Conservation (phyloP, 805 yeast species). For the Hanseniaspora mollemarum region DNA sequence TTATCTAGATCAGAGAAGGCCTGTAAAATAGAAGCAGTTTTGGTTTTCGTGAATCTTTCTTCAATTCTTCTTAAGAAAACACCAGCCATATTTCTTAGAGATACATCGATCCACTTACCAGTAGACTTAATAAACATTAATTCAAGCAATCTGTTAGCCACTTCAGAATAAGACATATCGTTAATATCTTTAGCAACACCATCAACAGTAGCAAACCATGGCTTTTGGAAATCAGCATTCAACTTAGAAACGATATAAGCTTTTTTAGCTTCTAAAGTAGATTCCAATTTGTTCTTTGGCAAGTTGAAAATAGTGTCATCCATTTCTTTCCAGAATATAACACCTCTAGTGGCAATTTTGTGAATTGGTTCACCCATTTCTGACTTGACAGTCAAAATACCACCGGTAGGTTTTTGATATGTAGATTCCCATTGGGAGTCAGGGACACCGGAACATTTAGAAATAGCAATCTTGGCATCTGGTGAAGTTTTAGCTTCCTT, state of each 20-base stretch:
- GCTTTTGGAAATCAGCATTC: constrained; percentile 93
- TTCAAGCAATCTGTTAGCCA: constrained; percentile 76
- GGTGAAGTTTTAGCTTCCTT: constrained; percentile 90
- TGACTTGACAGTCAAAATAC: constrained; percentile 87
- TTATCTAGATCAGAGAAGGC: constrained; percentile 53
- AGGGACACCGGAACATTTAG: constrained; percentile 77
- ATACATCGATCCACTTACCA: constrained; percentile 72
- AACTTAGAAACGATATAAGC: constrained; percentile 74
- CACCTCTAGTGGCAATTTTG: constrained; percentile 97
- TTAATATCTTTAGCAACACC: constrained; percentile 79
- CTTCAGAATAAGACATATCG: constrained; percentile 92
- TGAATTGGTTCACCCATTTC: constrained; percentile 99
- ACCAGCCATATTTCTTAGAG: constrained; percentile 79
- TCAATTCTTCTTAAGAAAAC: constrained; percentile 85
- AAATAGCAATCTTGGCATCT: constrained; percentile 87
- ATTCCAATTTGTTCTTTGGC: constrained; percentile 79
- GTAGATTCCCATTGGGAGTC: constrained; percentile 88
- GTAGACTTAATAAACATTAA: constrained; percentile 74
- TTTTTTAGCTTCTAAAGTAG: constrained; percentile 69
- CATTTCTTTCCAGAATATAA: constrained; percentile 90
- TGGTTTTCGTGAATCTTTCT: constrained; percentile 70
- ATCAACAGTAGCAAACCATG: constrained; percentile 78
- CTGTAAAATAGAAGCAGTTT: constrained; percentile 61
- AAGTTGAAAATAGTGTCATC: constrained; percentile 85
- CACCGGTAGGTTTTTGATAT: constrained; percentile 92